Conservation (phyloP, 495 filamentous ascomycete genomes). For the Penicillium waksmanii region DNA sequence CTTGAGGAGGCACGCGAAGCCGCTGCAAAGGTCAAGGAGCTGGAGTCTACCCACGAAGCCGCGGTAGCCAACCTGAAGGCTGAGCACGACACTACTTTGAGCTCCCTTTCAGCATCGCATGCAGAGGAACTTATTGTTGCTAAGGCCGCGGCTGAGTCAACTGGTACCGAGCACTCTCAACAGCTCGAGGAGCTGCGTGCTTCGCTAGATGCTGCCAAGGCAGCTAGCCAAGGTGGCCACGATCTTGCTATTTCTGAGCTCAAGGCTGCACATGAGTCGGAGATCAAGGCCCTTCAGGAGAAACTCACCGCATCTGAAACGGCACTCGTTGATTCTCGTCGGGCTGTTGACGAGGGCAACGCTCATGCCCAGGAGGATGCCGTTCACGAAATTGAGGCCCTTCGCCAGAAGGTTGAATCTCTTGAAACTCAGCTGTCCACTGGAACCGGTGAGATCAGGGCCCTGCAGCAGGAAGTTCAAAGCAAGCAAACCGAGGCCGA, state of each 20-base stretch:
- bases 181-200: conserved; percentile 45
- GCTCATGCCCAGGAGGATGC: conserved; percentile 42
- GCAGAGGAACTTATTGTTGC: conserved; percentile 41
- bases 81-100: conserved; percentile 41
- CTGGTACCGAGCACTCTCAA: conserved; percentile 36
- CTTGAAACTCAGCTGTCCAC: conserved; percentile 45
- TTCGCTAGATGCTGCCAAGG: conserved; percentile 42
- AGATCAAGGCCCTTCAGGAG: conserved; percentile 38
- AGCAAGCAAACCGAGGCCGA: conserved; percentile 45
- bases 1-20: conserved; percentile 39
- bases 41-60: conserved; percentile 43
- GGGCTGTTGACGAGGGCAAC: conserved; percentile 42
- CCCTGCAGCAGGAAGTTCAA: conserved; percentile 45
- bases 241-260: conserved; percentile 41
- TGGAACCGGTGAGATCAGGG: conserved; percentile 43
- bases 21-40: conserved; percentile 39
- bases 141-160: conserved; percentile 39
- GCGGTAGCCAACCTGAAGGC: conserved; percentile 39
- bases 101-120: conserved; percentile 36
- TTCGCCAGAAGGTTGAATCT: conserved; percentile 43
- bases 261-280: conserved; percentile 40
- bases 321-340: conserved; percentile 36
- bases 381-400: conserved; percentile 45
- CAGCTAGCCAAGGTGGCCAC: conserved; percentile 35
- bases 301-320: conserved; percentile 41